Base-by-base conservation (phyloP, 2,329 filamentous ascomycete genomes). In the Arthrobotrys sinensis region DNA sequence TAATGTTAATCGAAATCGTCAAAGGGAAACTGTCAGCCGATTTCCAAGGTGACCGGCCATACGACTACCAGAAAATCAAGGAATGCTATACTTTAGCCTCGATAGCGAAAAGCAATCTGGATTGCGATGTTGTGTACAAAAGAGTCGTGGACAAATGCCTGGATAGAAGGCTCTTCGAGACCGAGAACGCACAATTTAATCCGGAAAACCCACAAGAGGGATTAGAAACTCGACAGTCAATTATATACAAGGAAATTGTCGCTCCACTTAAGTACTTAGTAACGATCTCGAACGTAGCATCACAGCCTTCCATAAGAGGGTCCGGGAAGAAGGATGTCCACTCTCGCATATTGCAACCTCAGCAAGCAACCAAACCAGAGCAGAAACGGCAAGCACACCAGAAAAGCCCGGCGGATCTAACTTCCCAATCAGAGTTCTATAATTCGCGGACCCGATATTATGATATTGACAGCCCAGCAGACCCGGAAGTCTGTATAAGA, bases 221-320 rank as follows among this genome's bases (percentile, higher is more conserved):
- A 0, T 28, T 77, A 5, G 65, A 70, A 12, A 77, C 43, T 7
- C 65, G 72, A 32, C 65, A 63, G 12, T 60, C 65, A 7, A 77
- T 77, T n/a, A 16, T 77, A 46, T 77, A 77, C 14, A 32, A 46
- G 21, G 72, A 77, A 8, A 62, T 77, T 16, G 65, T 77, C 10
- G 19, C 12, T n/a, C 72, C 72, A 0, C 32, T 77, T 8, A 77
- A 77, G 19, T 52, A 65, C 19, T 16, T 76, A 1, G 21, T 76
- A 16, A 8, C 43, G n/a, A 38, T 68, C 12, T 62, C 53, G 4
- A 36, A 32, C 24, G 28, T 48, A 24, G 43, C 34, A 12, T 28
- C 24, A 28, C n/a, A n/a, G n/a, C n/a, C n/a, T n/a, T n/a, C n/a
- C n/a, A n/a, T n/a, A n/a, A n/a, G n/a, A n/a, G n/a, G n/a, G n/a